A percentile compares a stretch with the other conserved stretches of the same genome.
Conservation (phyloP, 1,139 yeast genomes). For the Geotrichum klebahnii region DNA sequence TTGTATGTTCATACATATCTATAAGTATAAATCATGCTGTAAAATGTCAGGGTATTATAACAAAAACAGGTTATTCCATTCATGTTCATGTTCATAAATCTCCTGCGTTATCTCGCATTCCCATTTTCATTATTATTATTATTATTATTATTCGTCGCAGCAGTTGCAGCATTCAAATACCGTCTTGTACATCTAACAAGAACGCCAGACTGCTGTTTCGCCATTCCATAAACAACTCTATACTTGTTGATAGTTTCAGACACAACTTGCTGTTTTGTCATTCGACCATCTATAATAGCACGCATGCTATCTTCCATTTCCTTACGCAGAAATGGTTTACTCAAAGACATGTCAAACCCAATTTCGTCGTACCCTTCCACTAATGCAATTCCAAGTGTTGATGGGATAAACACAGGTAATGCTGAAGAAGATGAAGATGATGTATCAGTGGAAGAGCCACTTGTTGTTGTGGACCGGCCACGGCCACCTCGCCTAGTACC, state of each 20-base stretch:
- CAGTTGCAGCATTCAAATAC: slow-evolving; percentile 8
- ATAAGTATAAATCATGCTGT: not conserved
- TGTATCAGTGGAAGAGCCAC: slow-evolving; percentile 33
- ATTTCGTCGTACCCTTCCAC: slow-evolving; percentile 84
- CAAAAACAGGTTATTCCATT: no score
- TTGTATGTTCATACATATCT: not conserved
- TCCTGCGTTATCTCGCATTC: not conserved
- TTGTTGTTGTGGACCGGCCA: no score
- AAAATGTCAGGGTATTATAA: no score
- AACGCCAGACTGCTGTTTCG: slow-evolving; percentile 31
- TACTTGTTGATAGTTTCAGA: slow-evolving; percentile 57
- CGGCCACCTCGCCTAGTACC: slow-evolving; percentile 32
- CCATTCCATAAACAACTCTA: slow-evolving; percentile 44
- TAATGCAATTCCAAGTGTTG: slow-evolving; percentile 78
- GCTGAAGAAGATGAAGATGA: slow-evolving; percentile 14
- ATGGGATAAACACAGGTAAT: slow-evolving; percentile 54
- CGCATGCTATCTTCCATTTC: slow-evolving; percentile 66
- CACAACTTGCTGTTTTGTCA: slow-evolving; percentile 53
- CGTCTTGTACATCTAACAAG: slow-evolving; percentile 19
- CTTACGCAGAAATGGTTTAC: slow-evolving; percentile 84
- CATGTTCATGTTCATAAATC: not conserved
- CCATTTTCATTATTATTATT: not conserved
- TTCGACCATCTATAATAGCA: slow-evolving; percentile 63
- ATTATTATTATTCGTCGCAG: no score
- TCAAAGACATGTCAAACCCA: slow-evolving; percentile 66